Conservation (phyloP, 306 rosid genomes). For the Alnus glutinosa region DNA sequence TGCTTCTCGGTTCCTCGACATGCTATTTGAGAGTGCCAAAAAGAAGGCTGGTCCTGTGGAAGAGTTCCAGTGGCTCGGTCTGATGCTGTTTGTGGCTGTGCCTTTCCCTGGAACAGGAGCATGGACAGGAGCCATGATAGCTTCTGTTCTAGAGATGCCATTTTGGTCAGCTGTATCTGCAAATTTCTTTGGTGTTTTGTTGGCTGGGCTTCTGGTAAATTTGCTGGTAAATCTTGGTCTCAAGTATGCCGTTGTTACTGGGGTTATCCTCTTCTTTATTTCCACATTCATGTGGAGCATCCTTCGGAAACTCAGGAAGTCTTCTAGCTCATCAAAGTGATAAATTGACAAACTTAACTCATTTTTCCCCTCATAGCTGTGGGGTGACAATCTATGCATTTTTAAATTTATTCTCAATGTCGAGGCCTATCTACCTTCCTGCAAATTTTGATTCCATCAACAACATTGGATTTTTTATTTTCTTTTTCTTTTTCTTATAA, state of each 20-base stretch:
- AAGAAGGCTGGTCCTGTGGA: conserved; percentile 87
- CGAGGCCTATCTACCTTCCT: neutral
- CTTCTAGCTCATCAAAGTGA: conserved; percentile 46
- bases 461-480: neutral
- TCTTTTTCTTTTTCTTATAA: neutral
- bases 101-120: conserved; percentile 99
- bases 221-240: conserved; percentile 91
- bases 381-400: neutral
- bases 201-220: conserved; percentile 86
- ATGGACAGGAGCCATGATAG: conserved; percentile 88
- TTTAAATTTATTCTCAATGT: neutral
- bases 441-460: neutral
- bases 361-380: neutral
- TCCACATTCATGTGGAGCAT: conserved; percentile 93
- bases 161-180: conserved; percentile 85
- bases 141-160: conserved; percentile 91
- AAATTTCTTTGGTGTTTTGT: conserved; percentile 77
- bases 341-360: neutral
- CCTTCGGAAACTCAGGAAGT: conserved; percentile 58
- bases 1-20: conserved; percentile 55
- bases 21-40: conserved; percentile 75
- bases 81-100: conserved; percentile 92
- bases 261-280: conserved; percentile 70
- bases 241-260: conserved; percentile 70
- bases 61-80: conserved; percentile 98